Percentiles rank a stretch among this genome's conserved stretches.
Evolutionary conservation across 306 rosid species (phyloP).

Genomic region (Vachellia collinsii): DNA sequence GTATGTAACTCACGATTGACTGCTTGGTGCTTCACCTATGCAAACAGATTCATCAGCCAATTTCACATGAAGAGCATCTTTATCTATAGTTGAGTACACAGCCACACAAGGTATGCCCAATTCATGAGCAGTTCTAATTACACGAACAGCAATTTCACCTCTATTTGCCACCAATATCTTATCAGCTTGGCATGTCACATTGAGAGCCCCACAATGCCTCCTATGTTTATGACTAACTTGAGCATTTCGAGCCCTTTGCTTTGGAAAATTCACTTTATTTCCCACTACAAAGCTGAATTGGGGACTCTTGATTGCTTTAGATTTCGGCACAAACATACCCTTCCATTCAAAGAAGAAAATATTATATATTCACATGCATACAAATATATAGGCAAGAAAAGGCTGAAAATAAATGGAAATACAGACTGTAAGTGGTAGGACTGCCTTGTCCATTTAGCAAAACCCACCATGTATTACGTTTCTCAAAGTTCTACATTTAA

Average conservation of each 20-base stretch:
- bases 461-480: background rate
- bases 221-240: constrained; percentile 38
- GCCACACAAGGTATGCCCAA: constrained; percentile 98
- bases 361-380: background rate
- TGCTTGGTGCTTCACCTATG: constrained; percentile 97
- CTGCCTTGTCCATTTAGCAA: background rate
- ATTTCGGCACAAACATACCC: constrained; percentile 64
- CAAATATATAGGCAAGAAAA: background rate
- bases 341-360: constrained; percentile 37
- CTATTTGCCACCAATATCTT: constrained; percentile 90
- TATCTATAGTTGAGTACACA: constrained; percentile 94
- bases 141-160: constrained; percentile 97
- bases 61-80: constrained; percentile 96
- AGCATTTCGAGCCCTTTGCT: constrained; percentile 51
- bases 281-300: constrained; percentile 74
- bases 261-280: constrained; percentile 55
- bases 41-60: constrained; percentile 97
- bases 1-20: constrained; percentile 63
- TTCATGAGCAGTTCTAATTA: constrained; percentile 94
- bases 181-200: constrained; percentile 53
- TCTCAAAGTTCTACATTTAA: background rate
- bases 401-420: background rate
- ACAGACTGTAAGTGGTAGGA: background rate
- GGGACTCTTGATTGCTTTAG: constrained; percentile 57
- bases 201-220: constrained; percentile 54